Conservation (phyloP, 2,329 filamentous ascomycete genomes). For the Penicillium brevicompactum region DNA sequence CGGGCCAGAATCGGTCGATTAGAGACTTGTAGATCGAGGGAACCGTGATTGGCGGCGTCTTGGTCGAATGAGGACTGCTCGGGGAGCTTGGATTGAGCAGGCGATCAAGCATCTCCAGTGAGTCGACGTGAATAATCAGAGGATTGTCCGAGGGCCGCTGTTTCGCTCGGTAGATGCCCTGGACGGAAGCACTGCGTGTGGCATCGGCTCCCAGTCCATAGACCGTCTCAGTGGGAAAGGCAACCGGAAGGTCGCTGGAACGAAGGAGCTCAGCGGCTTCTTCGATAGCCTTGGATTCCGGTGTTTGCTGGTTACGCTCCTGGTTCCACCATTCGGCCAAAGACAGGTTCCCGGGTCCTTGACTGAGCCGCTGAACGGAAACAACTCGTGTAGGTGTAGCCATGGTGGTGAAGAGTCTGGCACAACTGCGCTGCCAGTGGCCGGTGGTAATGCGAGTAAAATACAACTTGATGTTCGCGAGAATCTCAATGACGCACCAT, state of each 20-base stretch:
- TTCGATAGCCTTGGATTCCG: constrained; percentile 57
- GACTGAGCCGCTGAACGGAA: constrained; percentile 41
- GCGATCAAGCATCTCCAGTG: constrained; percentile 71
- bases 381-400: constrained; percentile 37
- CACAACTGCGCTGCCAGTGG: constrained; percentile 32
- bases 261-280: constrained; percentile 69
- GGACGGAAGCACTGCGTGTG: constrained; percentile 78
- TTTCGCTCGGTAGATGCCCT: constrained; percentile 91
- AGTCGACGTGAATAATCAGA: constrained; percentile 88
- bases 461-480: constrained; percentile 30
- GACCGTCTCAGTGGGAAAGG: constrained; percentile 96
- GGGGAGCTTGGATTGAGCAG: constrained; percentile 53
- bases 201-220: constrained; percentile 97
- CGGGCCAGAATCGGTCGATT: constrained; percentile 88
- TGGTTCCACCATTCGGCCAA: constrained; percentile 43
- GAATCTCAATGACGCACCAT: constrained; percentile 21
- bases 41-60: constrained; percentile 47
- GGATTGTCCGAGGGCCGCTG: constrained; percentile 91
- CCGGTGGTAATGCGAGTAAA: constrained; percentile 31
- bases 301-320: constrained; percentile 39
- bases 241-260: constrained; percentile 73
- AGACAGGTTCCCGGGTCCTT: constrained; percentile 34
- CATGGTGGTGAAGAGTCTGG: constrained; percentile 25
- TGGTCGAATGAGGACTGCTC: constrained; percentile 34
- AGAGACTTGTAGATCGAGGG: constrained; percentile 76